Conservation (phyloP, 78 protist species). For the Dictyostelium intermedium region DNA sequence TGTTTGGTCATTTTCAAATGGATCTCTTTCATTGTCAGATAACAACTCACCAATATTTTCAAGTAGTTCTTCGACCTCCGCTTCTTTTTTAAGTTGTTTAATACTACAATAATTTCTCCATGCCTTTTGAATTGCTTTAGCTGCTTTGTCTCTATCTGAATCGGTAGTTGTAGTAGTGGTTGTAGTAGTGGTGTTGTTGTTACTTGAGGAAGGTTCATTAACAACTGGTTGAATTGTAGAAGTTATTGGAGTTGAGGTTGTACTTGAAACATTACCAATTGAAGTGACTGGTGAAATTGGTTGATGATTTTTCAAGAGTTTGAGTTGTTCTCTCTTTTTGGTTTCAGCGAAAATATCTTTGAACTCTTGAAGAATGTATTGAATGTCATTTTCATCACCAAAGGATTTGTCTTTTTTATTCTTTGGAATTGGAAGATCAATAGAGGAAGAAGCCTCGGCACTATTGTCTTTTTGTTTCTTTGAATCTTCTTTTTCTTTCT, state of each 20-base stretch:
- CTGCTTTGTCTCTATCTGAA: background rate
- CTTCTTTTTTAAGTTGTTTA: conserved; percentile 10
- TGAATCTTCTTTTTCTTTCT: background rate
- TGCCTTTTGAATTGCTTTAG: conserved; percentile 20
- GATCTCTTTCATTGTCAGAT: conserved; percentile 66
- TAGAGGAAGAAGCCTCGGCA: background rate
- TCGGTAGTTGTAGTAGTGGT: background rate
- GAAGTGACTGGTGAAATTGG: conserved; percentile 47
- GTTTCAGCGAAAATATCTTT: conserved; percentile 35
- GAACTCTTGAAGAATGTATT: conserved; percentile 55
- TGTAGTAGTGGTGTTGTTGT: background rate
- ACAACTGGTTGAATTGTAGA: background rate
- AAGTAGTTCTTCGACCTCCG: conserved; percentile 54
- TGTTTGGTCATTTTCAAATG: conserved; percentile 31
- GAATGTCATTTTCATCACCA: conserved; percentile 71
- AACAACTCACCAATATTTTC: conserved; percentile 65
- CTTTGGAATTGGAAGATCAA: background rate
- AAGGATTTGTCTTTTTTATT: conserved; percentile 20
- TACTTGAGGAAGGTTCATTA: background rate
- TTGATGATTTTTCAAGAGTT: background rate
- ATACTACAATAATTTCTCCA: conserved; percentile 9
- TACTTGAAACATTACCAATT: background rate
- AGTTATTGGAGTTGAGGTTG: conserved; percentile 25
- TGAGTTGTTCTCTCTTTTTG: conserved; percentile 33
- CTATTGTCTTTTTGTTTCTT: background rate